These are phyloP conservation scores for Tylopilus felleus DNA, from an alignment of 768 basidiomycete species.

Conservation along the genomic window DNA sequence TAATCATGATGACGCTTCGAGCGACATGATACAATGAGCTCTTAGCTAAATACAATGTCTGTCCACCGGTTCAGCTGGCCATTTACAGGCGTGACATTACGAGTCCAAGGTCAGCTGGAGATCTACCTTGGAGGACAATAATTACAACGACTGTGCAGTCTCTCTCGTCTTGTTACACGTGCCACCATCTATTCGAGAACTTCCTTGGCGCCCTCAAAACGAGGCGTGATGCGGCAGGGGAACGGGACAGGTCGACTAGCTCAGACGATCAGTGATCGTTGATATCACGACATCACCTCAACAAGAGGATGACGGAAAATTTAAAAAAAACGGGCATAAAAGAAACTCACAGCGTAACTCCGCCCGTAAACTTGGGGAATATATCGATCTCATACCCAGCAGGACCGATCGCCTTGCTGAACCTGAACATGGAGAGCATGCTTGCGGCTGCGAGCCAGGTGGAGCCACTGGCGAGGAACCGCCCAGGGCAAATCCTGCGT, in stretches of 20 bases:
- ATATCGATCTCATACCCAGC: constrained; percentile 23
- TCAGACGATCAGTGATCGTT: neutral
- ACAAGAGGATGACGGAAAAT: neutral
- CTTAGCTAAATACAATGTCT: too few species aligned
- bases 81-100: too few species aligned
- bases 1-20: too few species aligned
- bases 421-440: constrained; percentile 21
- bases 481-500: constrained; percentile 23
- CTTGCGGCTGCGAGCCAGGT: constrained; percentile 18
- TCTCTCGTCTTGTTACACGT: neutral
- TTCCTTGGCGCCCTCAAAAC: constrained; percentile 7
- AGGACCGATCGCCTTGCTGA: constrained; percentile 21
- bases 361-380: constrained; percentile 16
- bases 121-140: too few species aligned
- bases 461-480: constrained; percentile 15
- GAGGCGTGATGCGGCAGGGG: constrained; percentile 18
- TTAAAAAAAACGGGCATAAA: too few species aligned
- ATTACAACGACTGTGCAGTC: neutral
- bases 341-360: constrained; percentile 17
- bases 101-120: too few species aligned
- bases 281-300: neutral
- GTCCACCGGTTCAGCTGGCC: too few species aligned
- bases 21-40: too few species aligned
- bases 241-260: constrained; percentile 17
- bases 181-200: neutral